Base-by-base conservation (phyloP, 1,284 basidiomycete genomes). In the Moesziomyces globuligerus region DNA sequence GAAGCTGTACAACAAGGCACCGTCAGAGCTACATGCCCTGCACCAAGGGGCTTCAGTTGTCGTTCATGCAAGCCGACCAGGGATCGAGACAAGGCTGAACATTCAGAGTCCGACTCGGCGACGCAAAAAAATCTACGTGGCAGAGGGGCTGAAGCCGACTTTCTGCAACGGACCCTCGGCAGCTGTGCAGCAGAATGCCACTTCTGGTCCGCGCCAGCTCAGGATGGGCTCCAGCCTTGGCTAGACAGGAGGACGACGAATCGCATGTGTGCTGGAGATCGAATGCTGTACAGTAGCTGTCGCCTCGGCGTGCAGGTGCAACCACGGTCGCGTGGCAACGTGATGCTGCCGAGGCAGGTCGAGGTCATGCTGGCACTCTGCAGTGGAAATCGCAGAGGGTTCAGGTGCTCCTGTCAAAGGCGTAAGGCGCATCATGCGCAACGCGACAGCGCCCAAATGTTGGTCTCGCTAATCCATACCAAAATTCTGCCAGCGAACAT, bases 61-160 rank as follows among this genome's bases (percentile, higher is more conserved):
- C 9, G 11, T 29, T 10, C 15, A 29, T 29, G 29, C 29, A 29
- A 29, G 29, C 29, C 29, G 29, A 29, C 29, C 29, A 29, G 32
- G 32, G 32, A 29, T 29, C 11, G 15, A 17, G n/a, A n/a, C n/a
- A n/a, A n/a, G 17, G 32, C 32, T 34, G 23, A 15, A 28, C 26
- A 36, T 42, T 42, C 29, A 50, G 32, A 50, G 40, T 50, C 48
- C 48, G 48, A 42, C 48, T 43, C 39, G 29, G 23, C 15, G 32
- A 34, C 32, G 7, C 32, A 17, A 13, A 17, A 13, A 6, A 13
- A 13, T 34, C 7, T 34, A 34, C 32, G 32, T 17, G 4, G 29
- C 15, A 34, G 32, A 17, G 15, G 32, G 15, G 32, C 32, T 17
- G 32, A 34, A 34, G 15, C 32, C 32, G 17, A 34, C 32, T 13